These are phyloP conservation scores for Penstemon eatonii DNA, from an alignment of 257 asterid species.

Conservation along the genomic window DNA sequence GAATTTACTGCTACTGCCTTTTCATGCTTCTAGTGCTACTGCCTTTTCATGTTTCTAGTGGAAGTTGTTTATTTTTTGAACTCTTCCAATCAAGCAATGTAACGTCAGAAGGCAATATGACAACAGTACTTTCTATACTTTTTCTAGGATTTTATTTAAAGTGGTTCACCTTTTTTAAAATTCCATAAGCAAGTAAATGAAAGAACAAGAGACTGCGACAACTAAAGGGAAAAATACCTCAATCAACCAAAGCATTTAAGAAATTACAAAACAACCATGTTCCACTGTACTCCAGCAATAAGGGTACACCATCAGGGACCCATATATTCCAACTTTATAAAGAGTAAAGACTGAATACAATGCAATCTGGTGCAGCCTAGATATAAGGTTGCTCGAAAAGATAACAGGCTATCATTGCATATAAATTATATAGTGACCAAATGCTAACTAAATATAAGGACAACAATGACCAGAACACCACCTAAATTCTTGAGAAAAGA, in stretches of 20 bases:
- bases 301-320: background rate
- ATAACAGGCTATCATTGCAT: background rate
- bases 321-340: background rate
- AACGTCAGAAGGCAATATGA: background rate
- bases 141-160: background rate
- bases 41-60: too few relatives aligned
- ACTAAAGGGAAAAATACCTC: background rate
- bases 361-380: background rate
- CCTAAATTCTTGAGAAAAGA: background rate
- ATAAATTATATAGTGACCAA: background rate
- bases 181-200: background rate
- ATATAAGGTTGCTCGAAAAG: background rate
- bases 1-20: background rate
- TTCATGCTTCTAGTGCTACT: background rate
- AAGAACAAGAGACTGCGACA: slow-evolving; percentile 3
- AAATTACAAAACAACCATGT: background rate
- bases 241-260: background rate
- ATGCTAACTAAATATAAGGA: background rate
- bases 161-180: background rate
- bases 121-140: background rate
- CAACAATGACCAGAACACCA: background rate
- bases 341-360: background rate
- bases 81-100: background rate
- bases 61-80: background rate
- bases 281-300: background rate